Conservation (phyloP, 2,329 filamentous ascomycete genomes). For the Colletotrichum spinosum region DNA sequence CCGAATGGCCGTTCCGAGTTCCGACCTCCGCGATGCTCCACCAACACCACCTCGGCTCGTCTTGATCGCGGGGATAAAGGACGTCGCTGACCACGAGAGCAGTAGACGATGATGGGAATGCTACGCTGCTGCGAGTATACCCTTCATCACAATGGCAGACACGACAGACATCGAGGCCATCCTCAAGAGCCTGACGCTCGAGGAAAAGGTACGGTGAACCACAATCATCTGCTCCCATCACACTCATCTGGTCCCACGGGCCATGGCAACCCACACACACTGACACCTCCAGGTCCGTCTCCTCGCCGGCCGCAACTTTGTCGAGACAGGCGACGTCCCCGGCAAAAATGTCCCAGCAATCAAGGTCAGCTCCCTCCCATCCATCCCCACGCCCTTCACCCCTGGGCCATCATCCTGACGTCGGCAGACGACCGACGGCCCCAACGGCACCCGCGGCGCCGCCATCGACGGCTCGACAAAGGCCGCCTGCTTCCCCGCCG, state of each 20-base stretch:
- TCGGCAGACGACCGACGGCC: slow-evolving; percentile 29
- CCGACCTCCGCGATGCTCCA: slow-evolving; percentile 21
- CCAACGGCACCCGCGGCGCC: slow-evolving; percentile 36
- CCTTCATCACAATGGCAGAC: slow-evolving; percentile 10
- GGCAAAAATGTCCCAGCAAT: slow-evolving; percentile 30
- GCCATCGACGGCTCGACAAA: slow-evolving; percentile 35
- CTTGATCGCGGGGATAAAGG: slow-evolving; percentile 19
- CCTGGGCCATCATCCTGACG: background rate
- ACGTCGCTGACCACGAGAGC: background rate
- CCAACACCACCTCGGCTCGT: background rate
- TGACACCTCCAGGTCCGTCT: slow-evolving; percentile 19
- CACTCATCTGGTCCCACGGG: background rate
- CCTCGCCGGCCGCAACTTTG: slow-evolving; percentile 35
- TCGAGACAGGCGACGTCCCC: slow-evolving; percentile 28
- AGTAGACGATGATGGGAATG: too few relatives aligned
- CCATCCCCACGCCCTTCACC: background rate
- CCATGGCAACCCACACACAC: background rate
- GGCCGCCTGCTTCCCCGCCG: slow-evolving; percentile 68
- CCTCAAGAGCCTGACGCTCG: slow-evolving; percentile 45
- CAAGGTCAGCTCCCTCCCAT: slow-evolving; percentile 3
- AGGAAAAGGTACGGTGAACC: slow-evolving; percentile 42
- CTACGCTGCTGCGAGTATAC: background rate
- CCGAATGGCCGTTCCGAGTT: slow-evolving; percentile 23
- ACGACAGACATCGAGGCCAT: slow-evolving; percentile 40
- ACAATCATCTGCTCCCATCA: too few relatives aligned